A percentile compares a stretch with the other conserved stretches of the same genome.
phyloP scores from a whole-genome alignment of 768 basidiomycete genomes.

The Russula olivacea region DNA sequence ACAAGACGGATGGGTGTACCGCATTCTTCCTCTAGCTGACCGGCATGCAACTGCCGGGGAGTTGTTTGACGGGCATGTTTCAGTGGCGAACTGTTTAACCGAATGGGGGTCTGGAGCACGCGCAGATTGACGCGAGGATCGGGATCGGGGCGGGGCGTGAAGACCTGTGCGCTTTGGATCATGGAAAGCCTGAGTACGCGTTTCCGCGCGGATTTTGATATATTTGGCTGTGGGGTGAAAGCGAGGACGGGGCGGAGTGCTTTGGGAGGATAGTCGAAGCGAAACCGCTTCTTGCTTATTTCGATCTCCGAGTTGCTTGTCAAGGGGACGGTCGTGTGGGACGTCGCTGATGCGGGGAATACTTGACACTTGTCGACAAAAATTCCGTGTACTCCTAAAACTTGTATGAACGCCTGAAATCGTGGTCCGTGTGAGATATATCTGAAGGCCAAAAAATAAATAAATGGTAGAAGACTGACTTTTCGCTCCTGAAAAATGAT shows the following conservation, averaged over 20 bases:
- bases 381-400: slow-evolving; percentile 53
- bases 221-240: slow-evolving; percentile 29
- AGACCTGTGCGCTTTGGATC: slow-evolving; percentile 70
- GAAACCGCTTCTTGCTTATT: slow-evolving; percentile 62
- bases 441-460: background rate
- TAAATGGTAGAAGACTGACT: slow-evolving; percentile 34
- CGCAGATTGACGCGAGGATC: slow-evolving; percentile 60
- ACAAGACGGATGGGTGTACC: slow-evolving; percentile 50
- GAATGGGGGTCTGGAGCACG: slow-evolving; percentile 53
- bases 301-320: slow-evolving; percentile 61
- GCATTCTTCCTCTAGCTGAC: slow-evolving; percentile 41
- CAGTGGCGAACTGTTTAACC: slow-evolving; percentile 25
- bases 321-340: slow-evolving; percentile 51
- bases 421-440: background rate
- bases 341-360: slow-evolving; percentile 39
- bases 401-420: slow-evolving; percentile 58
- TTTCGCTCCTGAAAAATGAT: slow-evolving; percentile 61
- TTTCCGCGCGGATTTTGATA: slow-evolving; percentile 29
- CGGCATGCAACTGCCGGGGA: slow-evolving; percentile 27
- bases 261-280: slow-evolving; percentile 72
- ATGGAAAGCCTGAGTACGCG: slow-evolving; percentile 62
- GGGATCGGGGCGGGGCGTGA: slow-evolving; percentile 55
- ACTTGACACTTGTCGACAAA: slow-evolving; percentile 59
- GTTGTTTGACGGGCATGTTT: slow-evolving; percentile 20
- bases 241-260: slow-evolving; percentile 51